These are phyloP conservation scores for Salisapilia sapeloensis DNA, from an alignment of 352 stramenopile genomes.

Conservation along the genomic window DNA sequence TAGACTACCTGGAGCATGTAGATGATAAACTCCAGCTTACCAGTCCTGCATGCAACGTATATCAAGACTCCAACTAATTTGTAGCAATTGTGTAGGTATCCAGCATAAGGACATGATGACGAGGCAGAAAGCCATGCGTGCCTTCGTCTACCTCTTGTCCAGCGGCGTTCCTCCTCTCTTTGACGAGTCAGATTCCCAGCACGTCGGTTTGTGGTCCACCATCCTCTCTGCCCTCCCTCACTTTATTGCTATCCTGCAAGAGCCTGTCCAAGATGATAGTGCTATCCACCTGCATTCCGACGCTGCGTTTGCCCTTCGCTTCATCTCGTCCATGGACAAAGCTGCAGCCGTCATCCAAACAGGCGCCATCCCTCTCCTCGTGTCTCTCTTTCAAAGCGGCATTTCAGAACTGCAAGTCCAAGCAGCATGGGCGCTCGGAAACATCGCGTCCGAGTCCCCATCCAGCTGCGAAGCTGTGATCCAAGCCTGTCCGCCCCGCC, in stretches of 20 bases:
- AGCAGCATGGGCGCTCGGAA: constrained; percentile 72
- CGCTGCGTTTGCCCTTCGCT: constrained; percentile 70
- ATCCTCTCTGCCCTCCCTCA: constrained; percentile 64
- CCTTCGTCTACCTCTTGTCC: constrained; percentile 75
- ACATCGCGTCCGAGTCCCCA: constrained; percentile 64
- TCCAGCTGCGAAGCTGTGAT: constrained; percentile 62
- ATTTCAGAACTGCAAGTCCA: constrained; percentile 82
- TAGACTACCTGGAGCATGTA: no score
- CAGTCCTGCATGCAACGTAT: no score
- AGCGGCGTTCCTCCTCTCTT: constrained; percentile 74
- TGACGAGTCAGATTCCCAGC: constrained; percentile 68
- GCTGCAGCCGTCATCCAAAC: constrained; percentile 47
- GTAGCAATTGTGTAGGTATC: constrained; percentile 47
- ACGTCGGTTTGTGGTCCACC: constrained; percentile 60
- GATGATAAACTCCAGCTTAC: no score
- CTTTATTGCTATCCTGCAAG: constrained; percentile 66
- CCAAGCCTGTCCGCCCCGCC: constrained; percentile 37
- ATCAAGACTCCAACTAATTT: no score
- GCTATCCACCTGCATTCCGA: constrained; percentile 71
- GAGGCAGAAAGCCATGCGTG: constrained; percentile 70
- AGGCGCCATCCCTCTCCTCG: constrained; percentile 54
- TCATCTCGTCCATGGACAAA: constrained; percentile 83
- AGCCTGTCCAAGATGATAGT: constrained; percentile 34
- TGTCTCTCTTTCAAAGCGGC: constrained; percentile 70
- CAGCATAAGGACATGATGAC: constrained; percentile 56